Percentiles rank a stretch among this genome's conserved stretches.
Evolutionary conservation across 139 green algal species (phyloP).

Genomic region (Chloropicon primus): DNA sequence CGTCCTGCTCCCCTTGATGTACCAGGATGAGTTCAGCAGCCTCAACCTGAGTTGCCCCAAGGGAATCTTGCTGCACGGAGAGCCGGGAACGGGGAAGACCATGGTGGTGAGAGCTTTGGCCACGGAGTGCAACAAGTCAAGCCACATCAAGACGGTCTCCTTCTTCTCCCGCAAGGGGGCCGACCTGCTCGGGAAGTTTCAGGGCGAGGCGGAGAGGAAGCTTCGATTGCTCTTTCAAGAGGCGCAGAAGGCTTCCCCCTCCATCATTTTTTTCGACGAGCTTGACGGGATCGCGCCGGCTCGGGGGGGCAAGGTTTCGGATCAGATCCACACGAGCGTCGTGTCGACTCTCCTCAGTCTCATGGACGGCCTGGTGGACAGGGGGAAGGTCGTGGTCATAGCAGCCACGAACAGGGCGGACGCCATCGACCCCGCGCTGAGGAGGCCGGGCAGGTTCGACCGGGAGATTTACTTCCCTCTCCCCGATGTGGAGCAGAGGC

Average conservation of each 20-base stretch:
- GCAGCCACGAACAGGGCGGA: slow-evolving; percentile 85
- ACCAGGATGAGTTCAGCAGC: neutral
- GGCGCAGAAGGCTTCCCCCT: neutral
- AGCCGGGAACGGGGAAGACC: neutral
- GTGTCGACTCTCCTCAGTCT: neutral
- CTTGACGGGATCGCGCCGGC: neutral
- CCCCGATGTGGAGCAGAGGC: neutral
- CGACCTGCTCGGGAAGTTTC: neutral
- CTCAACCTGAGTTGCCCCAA: neutral
- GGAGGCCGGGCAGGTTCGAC: slow-evolving; percentile 72
- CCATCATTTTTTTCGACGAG: neutral
- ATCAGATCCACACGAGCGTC: neutral
- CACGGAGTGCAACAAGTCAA: neutral
- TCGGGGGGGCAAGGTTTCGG: neutral
- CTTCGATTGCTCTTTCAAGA: neutral
- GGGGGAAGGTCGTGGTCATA: slow-evolving; percentile 29
- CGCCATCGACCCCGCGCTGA: slow-evolving; percentile 68
- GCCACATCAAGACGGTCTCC: neutral
- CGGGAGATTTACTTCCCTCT: slow-evolving; percentile 24
- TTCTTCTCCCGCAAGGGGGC: neutral
- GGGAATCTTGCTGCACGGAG: neutral
- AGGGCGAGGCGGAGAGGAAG: neutral
- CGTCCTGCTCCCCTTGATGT: neutral
- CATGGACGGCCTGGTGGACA: neutral
- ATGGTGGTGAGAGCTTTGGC: neutral